phyloP scores from a whole-genome alignment of 164 flowering plant genomes.

The Berberis vulgaris region DNA sequence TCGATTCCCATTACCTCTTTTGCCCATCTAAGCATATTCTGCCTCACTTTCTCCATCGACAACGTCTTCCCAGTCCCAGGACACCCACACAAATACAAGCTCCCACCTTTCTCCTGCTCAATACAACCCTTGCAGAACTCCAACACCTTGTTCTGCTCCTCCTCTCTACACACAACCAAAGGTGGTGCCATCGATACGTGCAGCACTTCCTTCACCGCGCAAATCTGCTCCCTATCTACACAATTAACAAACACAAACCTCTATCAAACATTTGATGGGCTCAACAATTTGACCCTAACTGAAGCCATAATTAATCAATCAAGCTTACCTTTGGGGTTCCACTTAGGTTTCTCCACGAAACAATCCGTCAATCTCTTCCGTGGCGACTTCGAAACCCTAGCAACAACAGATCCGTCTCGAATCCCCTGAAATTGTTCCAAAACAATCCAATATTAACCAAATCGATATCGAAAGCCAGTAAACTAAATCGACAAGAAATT shows the following conservation, averaged over 20 bases:
- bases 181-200: conserved; percentile 68
- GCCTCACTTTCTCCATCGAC: conserved; percentile 69
- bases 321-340: conserved; percentile 62
- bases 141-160: conserved; percentile 32
- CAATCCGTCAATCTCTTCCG: conserved; percentile 26
- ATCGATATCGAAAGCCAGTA: background rate
- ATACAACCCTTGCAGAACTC: conserved; percentile 68
- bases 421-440: conserved; percentile 19
- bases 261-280: background rate
- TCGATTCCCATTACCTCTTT: conserved; percentile 33
- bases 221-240: conserved; percentile 54
- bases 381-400: conserved; percentile 10
- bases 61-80: conserved; percentile 95
- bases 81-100: conserved; percentile 76
- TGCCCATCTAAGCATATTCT: conserved; percentile 50
- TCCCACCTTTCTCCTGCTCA: conserved; percentile 60
- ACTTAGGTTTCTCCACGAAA: conserved; percentile 27
- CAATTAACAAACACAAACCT: background rate
- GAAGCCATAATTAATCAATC: background rate
- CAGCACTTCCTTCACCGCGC: conserved; percentile 64
- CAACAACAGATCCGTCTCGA: conserved; percentile 14
- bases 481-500: background rate
- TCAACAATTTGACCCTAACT: background rate
- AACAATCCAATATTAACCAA: background rate
- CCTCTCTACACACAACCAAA: conserved; percentile 23